Percentiles rank a stretch among this genome's conserved stretches.
Evolutionary conservation across 139 green algal genomes (phyloP).

Genomic region (Axilococcus clingmanii): DNA sequence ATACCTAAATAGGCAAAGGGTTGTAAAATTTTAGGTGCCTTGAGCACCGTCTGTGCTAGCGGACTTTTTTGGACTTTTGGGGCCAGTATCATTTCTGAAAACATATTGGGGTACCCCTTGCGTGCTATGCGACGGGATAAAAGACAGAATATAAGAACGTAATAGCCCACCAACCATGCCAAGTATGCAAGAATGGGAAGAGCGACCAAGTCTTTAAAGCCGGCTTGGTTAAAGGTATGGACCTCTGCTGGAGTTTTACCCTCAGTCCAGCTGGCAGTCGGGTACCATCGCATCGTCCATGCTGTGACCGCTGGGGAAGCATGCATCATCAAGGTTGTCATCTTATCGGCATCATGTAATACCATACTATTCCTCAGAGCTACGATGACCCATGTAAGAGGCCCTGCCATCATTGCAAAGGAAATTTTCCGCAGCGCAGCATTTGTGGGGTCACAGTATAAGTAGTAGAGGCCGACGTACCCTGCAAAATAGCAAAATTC

Average conservation of each 20-base stretch:
- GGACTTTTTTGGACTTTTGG: conserved; percentile 4
- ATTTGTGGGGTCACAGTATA: conserved; percentile 44
- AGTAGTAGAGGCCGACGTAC: conserved; percentile 48
- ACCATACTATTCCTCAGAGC: conserved; percentile 72
- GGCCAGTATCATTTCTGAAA: conserved; percentile 27
- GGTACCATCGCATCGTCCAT: conserved; percentile 46
- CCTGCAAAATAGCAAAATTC: conserved; percentile 70
- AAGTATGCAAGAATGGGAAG: conserved; percentile 42
- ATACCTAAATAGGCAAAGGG: conserved; percentile 15
- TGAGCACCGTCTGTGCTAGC: conserved; percentile 13
- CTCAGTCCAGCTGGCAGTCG: conserved; percentile 16
- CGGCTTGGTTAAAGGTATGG: conserved; percentile 6
- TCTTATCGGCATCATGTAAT: conserved; percentile 70
- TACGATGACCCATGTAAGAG: conserved; percentile 53
- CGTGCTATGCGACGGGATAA: conserved; percentile 37
- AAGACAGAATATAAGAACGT: conserved; percentile 51
- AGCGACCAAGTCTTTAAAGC: conserved; percentile 30
- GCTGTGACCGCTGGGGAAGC: conserved; percentile 12
- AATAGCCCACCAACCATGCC: conserved; percentile 49
- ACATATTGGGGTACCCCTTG: conserved; percentile 41
- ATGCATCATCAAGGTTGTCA: conserved; percentile 32
- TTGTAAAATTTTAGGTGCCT: conserved; percentile 5
- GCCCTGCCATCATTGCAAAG: conserved; percentile 59
- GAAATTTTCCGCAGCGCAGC: conserved; percentile 46
- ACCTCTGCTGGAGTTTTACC: conserved; percentile 1